These are phyloP conservation scores for Chlamydomonas asymmetrica DNA, from an alignment of 139 green algal species.

Conservation along the genomic window DNA sequence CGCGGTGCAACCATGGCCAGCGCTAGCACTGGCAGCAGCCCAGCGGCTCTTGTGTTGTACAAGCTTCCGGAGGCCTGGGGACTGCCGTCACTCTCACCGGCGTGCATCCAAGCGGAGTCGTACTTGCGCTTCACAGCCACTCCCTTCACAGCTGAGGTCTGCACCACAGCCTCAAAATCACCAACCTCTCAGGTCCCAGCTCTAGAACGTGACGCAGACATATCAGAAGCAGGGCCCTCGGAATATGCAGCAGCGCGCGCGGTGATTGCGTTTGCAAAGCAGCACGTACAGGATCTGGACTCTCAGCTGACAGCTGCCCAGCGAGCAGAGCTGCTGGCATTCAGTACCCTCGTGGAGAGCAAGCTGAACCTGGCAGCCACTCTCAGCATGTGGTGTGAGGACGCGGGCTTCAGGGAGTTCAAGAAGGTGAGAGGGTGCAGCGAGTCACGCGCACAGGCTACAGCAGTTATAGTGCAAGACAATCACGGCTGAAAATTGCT, in stretches of 20 bases:
- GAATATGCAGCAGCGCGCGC: constrained; percentile 23
- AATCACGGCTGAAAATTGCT: too few relatives aligned
- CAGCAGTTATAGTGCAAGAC: not conserved
- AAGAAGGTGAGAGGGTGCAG: constrained; percentile 44
- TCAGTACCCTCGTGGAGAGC: constrained; percentile 37
- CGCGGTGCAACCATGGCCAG: too few relatives aligned
- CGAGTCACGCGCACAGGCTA: not conserved
- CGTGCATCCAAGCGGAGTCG: constrained; percentile 37
- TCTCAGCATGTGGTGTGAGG: constrained; percentile 59
- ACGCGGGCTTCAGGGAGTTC: constrained; percentile 44
- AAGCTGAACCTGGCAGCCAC: constrained; percentile 53
- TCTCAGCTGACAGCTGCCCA: constrained; percentile 35
- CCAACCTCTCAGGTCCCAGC: constrained; percentile 41
- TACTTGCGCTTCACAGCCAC: constrained; percentile 19
- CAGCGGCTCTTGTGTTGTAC: constrained; percentile 8
- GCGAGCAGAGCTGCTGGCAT: constrained; percentile 54
- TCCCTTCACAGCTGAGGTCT: constrained; percentile 6
- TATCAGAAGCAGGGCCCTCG: constrained; percentile 5
- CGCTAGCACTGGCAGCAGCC: too few relatives aligned
- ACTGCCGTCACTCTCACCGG: constrained; percentile 18
- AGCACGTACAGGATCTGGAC: constrained; percentile 53
- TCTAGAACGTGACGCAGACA: constrained; percentile 27
- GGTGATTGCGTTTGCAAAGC: constrained; percentile 17
- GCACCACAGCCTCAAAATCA: constrained; percentile 24
- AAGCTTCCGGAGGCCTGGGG: constrained; percentile 31